Base-by-base conservation (phyloP, 306 rosid genomes). In the Betula pendula region DNA sequence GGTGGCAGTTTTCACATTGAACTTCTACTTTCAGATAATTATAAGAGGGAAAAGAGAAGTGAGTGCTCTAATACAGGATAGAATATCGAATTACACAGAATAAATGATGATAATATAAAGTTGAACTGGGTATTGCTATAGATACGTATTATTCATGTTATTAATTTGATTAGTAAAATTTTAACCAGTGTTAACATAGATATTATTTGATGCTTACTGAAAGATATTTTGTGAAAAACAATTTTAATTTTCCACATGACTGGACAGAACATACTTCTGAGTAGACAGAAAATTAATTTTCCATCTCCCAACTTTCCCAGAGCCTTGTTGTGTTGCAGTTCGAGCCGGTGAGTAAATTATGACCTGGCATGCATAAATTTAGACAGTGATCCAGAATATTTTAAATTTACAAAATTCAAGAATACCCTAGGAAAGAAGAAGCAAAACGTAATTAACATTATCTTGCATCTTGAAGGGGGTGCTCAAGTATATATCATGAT, bases 301-400 rank as follows among this genome's bases (percentile, higher is more conserved):
- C 87, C 76, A 84, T 59, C 62, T 80, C 75, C 82, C 79, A 60
- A 73, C 56, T 59, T 84, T 80, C 13, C 81, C 77, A 58, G 79
- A 80, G 67, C 82, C 81, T 73, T 76, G 84, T n/a, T 84, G 81
- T 53, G 81, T 47, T 14, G 84, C 84, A 20, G 87, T 76, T 68
- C 84, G 70, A 42, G 76, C 76, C 7, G 87, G 83, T 47, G 82
- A 80, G 29, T 80, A 84, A 35, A 80, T 75, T 45, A 83, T 29
- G 45, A 83, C 84, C 84, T 79, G 81, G 52, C 53, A 71, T 1
- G 9, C 62, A 51, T 50, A 70, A 55, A 63, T 24, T 35, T 24
- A 68, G 22, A 35, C 42, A 19, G 70, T 35, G 44, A 65, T 3
- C 25, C 2, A 8, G 45, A 35, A 35, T 33, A 0, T 9, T 65